These are phyloP conservation scores for Kazachstania martiniae DNA, from an alignment of 805 yeast genomes.

Conservation along the genomic window DNA sequence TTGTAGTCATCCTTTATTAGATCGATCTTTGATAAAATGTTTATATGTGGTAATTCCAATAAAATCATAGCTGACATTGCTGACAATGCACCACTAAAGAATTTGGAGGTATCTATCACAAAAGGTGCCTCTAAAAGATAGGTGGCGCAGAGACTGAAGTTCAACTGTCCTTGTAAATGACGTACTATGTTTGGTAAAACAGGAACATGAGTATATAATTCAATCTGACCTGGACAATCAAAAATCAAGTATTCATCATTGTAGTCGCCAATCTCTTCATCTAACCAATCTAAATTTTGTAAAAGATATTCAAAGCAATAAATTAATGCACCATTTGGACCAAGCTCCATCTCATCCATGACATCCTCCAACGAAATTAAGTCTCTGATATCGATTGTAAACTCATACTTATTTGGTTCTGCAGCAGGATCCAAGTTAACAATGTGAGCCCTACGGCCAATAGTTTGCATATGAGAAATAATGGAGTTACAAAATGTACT, in stretches of 20 bases:
- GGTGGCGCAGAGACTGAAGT: constrained; percentile 85
- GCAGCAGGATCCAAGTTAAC: constrained; percentile 97
- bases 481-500: constrained; percentile 86
- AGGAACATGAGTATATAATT: constrained; percentile 87
- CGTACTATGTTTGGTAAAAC: constrained; percentile 81
- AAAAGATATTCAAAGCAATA: constrained; percentile 89
- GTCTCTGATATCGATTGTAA: constrained; percentile 86
- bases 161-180: constrained; percentile 68
- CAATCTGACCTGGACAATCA: constrained; percentile 97
- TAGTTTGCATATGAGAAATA: constrained; percentile 75
- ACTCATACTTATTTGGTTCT: constrained; percentile 82
- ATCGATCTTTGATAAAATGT: constrained; percentile 79
- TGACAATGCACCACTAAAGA: constrained; percentile 87
- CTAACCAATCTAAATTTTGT: constrained; percentile 91
- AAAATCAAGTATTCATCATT: constrained; percentile 89
- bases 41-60: constrained; percentile 89
- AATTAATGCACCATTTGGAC: constrained; percentile 90
- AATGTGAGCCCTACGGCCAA: constrained; percentile 88
- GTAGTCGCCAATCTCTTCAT: constrained; percentile 91
- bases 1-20: constrained; percentile 70
- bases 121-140: constrained; percentile 91
- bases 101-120: constrained; percentile 80
- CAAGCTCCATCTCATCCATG: constrained; percentile 86
- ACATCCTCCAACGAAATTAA: constrained; percentile 85
- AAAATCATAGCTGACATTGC: constrained; percentile 99